A percentile compares a stretch with the other conserved stretches of the same genome.
These are phyloP conservation scores for Chalciporus chontae DNA, from an alignment of 768 basidiomycete species.

Conservation along the genomic window DNA sequence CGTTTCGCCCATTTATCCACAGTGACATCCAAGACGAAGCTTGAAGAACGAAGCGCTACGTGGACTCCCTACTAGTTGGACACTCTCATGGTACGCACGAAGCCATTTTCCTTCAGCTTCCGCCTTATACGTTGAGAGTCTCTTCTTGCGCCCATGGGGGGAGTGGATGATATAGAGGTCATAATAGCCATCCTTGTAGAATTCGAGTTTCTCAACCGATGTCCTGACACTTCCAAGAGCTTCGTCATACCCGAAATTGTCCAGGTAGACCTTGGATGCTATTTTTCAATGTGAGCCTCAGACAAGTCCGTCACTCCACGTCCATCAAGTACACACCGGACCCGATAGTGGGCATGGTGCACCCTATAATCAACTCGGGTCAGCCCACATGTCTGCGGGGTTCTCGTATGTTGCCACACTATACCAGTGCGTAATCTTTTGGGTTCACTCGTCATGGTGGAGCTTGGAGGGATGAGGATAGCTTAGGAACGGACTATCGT, in stretches of 20 bases:
- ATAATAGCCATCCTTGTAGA: conserved; percentile 33
- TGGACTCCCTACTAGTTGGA: conserved; percentile 46
- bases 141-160: conserved; percentile 33
- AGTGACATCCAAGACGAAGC: too few relatives aligned
- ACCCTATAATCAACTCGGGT: too few relatives aligned
- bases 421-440: too few relatives aligned
- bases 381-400: too few relatives aligned
- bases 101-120: conserved; percentile 34
- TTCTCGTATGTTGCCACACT: too few relatives aligned
- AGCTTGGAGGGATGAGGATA: too few relatives aligned
- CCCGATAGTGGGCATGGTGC: too few relatives aligned
- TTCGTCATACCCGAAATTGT: conserved; percentile 12
- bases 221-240: conserved; percentile 13
- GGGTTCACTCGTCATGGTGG: too few relatives aligned
- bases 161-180: conserved; percentile 49
- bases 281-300: neutral
- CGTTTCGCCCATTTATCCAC: too few relatives aligned
- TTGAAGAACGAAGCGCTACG: neutral
- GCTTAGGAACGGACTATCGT: too few relatives aligned
- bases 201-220: conserved; percentile 25
- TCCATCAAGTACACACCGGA: too few relatives aligned
- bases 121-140: conserved; percentile 40
- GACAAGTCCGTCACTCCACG: neutral
- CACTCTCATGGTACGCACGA: conserved; percentile 41
- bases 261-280: conserved; percentile 23